Percentiles rank a stretch among this genome's conserved stretches.
phyloP scores from a whole-genome alignment of 768 basidiomycete genomes.

The Tylopilus plumbeoviolaceoides region DNA sequence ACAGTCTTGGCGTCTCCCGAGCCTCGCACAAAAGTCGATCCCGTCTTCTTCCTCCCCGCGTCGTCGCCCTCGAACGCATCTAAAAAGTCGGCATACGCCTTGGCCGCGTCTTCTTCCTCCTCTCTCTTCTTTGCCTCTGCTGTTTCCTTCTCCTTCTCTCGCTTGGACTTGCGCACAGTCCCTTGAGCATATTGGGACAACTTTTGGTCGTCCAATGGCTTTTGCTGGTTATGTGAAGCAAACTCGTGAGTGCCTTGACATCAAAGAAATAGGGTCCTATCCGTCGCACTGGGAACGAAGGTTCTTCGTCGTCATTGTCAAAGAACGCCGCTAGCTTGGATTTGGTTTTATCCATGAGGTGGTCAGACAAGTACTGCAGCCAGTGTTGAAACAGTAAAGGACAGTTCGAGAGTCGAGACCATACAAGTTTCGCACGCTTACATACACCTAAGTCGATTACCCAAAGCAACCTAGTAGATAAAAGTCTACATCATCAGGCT shows the following conservation, averaged over 20 bases:
- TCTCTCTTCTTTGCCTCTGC: constrained; percentile 86
- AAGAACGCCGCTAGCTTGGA: constrained; percentile 74
- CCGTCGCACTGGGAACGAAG: constrained; percentile 90
- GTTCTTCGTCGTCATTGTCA: constrained; percentile 79
- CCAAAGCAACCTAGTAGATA: not conserved
- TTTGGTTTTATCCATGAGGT: constrained; percentile 33
- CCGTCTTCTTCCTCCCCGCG: constrained; percentile 42
- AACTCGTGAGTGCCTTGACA: constrained; percentile 57
- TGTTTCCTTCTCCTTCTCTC: constrained; percentile 90
- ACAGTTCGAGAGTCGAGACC: not conserved
- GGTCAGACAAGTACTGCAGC: constrained; percentile 1
- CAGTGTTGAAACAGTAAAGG: not conserved
- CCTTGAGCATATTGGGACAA: constrained; percentile 82
- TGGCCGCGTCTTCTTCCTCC: constrained; percentile 76
- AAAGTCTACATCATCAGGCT: constrained; percentile 61
- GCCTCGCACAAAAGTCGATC: constrained; percentile 61
- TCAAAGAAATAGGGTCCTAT: constrained; percentile 57
- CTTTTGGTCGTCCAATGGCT: constrained; percentile 81
- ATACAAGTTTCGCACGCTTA: constrained; percentile 25
- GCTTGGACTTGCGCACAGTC: constrained; percentile 82
- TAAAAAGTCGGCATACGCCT: constrained; percentile 79
- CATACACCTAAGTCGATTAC: not conserved
- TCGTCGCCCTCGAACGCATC: constrained; percentile 80
- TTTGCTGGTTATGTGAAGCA: constrained; percentile 62
- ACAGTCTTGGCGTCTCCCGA: constrained; percentile 35